Evolutionary conservation across 2,329 filamentous ascomycete genomes (phyloP).

Genomic region (Fusarium solani-melongenae): DNA sequence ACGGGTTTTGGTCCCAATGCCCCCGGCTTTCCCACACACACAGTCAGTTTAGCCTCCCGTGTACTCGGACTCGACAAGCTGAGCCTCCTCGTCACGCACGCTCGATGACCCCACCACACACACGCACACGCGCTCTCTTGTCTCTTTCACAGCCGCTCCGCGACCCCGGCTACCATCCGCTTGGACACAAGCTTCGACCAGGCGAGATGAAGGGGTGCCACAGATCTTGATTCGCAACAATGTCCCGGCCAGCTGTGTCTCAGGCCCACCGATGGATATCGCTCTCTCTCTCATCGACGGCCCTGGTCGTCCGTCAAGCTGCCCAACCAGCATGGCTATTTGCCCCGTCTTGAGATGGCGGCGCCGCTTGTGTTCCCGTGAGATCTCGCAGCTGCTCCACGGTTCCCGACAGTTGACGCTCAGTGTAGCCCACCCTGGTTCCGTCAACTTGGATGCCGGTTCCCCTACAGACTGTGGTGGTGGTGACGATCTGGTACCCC

Average conservation of each 20-base stretch:
- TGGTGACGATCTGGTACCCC: conserved; percentile 40
- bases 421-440: conserved; percentile 43
- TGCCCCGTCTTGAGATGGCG: conserved; percentile 46
- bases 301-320: conserved; percentile 38
- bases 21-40: conserved; percentile 17
- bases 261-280: conserved; percentile 36
- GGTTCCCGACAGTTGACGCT: conserved; percentile 41
- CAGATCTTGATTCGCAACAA: conserved; percentile 53
- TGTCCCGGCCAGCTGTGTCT: conserved; percentile 47
- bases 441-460: conserved; percentile 49
- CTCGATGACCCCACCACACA: conserved; percentile 6
- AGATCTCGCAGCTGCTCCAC: conserved; percentile 47
- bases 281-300: conserved; percentile 28
- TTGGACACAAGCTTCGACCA: conserved; percentile 45
- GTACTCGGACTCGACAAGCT: conserved; percentile 24
- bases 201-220: conserved; percentile 53
- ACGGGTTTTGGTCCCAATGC: not conserved
- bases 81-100: conserved; percentile 36
- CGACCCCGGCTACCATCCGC: conserved; percentile 33
- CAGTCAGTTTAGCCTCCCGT: conserved; percentile 21
- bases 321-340: conserved; percentile 39
- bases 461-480: conserved; percentile 37
- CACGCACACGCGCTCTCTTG: conserved; percentile 23
- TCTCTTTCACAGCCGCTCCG: conserved; percentile 27
- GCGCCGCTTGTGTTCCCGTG: conserved; percentile 41